Conservation (phyloP, 2,329 filamentous ascomycete species). For the Colletotrichum tofieldiae region DNA sequence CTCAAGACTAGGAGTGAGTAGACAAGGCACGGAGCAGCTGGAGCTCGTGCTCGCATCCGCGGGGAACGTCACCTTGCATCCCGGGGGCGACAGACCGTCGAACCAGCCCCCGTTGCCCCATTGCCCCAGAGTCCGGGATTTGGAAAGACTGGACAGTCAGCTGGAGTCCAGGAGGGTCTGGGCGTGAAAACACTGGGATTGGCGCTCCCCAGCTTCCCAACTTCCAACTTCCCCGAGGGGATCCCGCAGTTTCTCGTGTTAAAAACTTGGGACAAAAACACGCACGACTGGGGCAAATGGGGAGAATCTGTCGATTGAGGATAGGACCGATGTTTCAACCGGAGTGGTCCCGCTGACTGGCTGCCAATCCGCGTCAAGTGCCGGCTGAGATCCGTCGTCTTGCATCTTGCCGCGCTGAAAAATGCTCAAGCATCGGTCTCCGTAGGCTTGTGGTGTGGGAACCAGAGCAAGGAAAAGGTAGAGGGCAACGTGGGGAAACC, state of each 20-base stretch:
- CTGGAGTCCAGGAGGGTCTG: slow-evolving; percentile 22
- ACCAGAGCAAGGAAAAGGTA: not conserved
- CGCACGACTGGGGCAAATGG: slow-evolving; percentile 23
- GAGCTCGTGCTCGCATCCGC: slow-evolving; percentile 19
- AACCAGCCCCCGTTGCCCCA: slow-evolving; percentile 15
- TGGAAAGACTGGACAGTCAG: not conserved
- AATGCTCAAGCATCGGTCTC: slow-evolving; percentile 10
- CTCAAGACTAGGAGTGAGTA: not conserved
- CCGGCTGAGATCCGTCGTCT: slow-evolving; percentile 26
- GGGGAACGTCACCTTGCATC: slow-evolving; percentile 41
- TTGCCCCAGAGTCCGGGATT: slow-evolving; percentile 15
- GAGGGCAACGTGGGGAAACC: slow-evolving; percentile 23
- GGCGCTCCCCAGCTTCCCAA: slow-evolving; percentile 7
- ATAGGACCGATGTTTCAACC: slow-evolving; percentile 28
- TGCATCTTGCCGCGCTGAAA: slow-evolving; percentile 1
- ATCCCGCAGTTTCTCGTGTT: slow-evolving; percentile 28
- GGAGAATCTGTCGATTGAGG: not conserved
- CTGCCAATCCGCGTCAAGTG: slow-evolving; percentile 22
- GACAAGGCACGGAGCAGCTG: not conserved
- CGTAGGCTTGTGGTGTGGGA: slow-evolving; percentile 19
- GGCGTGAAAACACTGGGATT: slow-evolving; percentile 12
- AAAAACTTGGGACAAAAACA: not conserved
- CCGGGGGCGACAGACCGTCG: slow-evolving; percentile 4
- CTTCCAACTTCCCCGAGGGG: slow-evolving; percentile 34
- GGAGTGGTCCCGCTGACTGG: slow-evolving; percentile 20